phyloP scores from a whole-genome alignment of 495 filamentous ascomycete genomes.

The Neurospora sp. region DNA sequence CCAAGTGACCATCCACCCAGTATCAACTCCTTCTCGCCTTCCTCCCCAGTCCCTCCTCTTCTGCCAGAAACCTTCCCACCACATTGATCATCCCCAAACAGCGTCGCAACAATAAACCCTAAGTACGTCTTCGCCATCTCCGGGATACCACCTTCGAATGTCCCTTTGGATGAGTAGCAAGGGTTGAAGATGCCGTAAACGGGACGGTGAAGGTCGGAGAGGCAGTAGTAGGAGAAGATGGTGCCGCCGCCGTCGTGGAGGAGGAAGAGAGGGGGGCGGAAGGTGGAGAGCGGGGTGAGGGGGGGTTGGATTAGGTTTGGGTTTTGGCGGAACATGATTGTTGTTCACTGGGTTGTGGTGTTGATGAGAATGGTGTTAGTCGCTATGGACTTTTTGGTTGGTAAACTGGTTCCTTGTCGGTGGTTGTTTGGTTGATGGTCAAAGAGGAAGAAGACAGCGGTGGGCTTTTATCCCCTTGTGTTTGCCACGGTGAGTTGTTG shows the following conservation, averaged over 20 bases:
- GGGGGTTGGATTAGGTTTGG: constrained; percentile 18
- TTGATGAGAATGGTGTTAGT: too few relatives aligned
- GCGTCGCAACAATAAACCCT: constrained; percentile 14
- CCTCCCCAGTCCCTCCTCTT: neutral
- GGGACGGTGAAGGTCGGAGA: constrained; percentile 20
- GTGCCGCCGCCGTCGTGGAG: constrained; percentile 38
- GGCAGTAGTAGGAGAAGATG: constrained; percentile 27
- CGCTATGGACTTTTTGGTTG: too few relatives aligned
- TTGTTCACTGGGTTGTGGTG: neutral
- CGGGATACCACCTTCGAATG: constrained; percentile 23
- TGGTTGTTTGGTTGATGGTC: neutral
- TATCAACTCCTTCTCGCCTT: neutral
- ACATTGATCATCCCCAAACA: constrained; percentile 9
- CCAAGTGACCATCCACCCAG: constrained; percentile 36
- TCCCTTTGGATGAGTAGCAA: constrained; percentile 12
- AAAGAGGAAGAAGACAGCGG: neutral
- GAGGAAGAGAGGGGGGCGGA: constrained; percentile 22
- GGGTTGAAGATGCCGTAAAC: constrained; percentile 32
- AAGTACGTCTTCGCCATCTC: constrained; percentile 28
- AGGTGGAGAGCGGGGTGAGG: neutral
- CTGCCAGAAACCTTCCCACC: constrained; percentile 7
- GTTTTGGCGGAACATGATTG: constrained; percentile 16
- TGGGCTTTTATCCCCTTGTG: neutral
- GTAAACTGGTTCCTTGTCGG: too few relatives aligned
- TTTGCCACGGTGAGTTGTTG: neutral